Percentiles rank a stretch among this genome's conserved stretches.
These are phyloP conservation scores for Lasiodiplodia sp. DNA, from an alignment of 2,329 filamentous ascomycete genomes.

Conservation along the genomic window DNA sequence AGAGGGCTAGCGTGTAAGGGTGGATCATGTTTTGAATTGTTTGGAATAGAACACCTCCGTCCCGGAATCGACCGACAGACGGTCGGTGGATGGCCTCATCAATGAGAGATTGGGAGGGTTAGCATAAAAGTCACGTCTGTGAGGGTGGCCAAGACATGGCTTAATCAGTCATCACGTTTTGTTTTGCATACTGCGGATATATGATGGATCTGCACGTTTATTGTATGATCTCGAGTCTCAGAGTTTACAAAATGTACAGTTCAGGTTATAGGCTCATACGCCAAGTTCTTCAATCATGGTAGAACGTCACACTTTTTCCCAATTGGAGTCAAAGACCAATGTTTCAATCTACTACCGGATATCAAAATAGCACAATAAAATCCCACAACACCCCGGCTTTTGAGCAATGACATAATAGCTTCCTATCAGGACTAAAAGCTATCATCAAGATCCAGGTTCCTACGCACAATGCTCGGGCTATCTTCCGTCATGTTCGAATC, in stretches of 20 bases:
- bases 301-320: background rate
- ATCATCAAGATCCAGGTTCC: conserved; percentile 55
- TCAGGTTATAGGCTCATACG: background rate
- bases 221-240: background rate
- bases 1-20: background rate
- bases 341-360: background rate
- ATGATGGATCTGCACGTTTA: background rate
- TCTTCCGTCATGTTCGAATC: conserved; percentile 55
- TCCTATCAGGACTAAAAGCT: conserved; percentile 47
- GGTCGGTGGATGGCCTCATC: background rate
- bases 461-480: conserved; percentile 57
- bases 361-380: background rate
- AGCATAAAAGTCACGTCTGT: background rate
- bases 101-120: background rate
- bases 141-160: background rate
- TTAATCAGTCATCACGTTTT: background rate
- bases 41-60: background rate
- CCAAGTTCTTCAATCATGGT: background rate
- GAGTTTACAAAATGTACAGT: background rate
- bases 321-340: background rate
- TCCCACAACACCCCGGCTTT: background rate
- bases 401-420: background rate
- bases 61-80: background rate
- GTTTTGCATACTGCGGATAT: background rate
- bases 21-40: background rate